Conservation (phyloP, 352 stramenopile species). For the Peronospora tabacina region DNA sequence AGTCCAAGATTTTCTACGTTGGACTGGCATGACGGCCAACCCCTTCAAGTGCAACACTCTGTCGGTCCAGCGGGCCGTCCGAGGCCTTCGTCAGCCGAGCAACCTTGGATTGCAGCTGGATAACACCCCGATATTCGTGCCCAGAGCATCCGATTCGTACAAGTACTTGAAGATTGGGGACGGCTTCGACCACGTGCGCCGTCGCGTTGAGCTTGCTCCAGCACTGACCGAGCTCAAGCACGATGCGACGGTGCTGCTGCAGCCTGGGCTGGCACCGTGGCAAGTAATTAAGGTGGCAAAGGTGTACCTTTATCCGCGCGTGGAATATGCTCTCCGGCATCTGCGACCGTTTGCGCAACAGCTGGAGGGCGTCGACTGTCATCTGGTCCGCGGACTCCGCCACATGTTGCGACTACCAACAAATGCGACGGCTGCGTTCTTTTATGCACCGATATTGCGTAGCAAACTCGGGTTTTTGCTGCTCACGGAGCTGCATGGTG, state of each 20-base stretch:
- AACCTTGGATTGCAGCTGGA: background rate
- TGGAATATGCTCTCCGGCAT: background rate
- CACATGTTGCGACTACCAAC: slow-evolving; percentile 6
- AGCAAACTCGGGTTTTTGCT: background rate
- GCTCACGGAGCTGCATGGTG: slow-evolving; percentile 8
- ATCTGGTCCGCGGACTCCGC: slow-evolving; percentile 4
- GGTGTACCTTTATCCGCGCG: background rate
- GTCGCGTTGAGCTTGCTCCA: background rate
- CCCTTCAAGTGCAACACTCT: slow-evolving; percentile 5
- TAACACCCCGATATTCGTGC: background rate
- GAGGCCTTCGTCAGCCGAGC: no score
- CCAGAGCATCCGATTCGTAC: background rate
- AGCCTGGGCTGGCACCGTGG: slow-evolving; percentile 1
- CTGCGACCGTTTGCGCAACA: background rate
- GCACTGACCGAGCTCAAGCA: slow-evolving; percentile 5
- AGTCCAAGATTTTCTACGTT: slow-evolving; percentile 1
- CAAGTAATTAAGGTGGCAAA: background rate
- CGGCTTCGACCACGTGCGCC: no score
- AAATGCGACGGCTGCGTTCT: slow-evolving; percentile 4
- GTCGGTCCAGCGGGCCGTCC: background rate
- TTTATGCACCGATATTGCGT: slow-evolving; percentile 9
- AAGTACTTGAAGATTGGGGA: slow-evolving; percentile 3
- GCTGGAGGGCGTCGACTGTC: no score
- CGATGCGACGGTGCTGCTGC: slow-evolving; percentile 4
- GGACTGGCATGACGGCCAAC: slow-evolving; percentile 6